Conservation (phyloP, 345 rosid genomes). For the Noccaea caerulescens region DNA sequence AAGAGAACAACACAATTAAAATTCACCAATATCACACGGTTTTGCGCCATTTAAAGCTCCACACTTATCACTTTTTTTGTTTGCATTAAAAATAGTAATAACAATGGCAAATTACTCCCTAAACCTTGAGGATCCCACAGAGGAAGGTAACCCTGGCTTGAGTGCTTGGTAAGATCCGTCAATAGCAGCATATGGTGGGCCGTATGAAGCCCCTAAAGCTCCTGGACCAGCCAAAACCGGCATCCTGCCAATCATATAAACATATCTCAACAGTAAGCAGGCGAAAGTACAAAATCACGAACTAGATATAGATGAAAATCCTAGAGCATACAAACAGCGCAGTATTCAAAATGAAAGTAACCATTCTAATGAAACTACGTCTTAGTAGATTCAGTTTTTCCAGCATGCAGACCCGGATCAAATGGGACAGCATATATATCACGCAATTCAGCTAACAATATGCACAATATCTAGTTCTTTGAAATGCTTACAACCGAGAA, state of each 20-base stretch:
- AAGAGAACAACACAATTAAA: background rate
- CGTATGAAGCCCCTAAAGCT: slow-evolving; percentile 74
- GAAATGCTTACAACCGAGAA: slow-evolving; percentile 14
- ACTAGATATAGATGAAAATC: slow-evolving; percentile 18
- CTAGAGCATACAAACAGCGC: slow-evolving; percentile 2
- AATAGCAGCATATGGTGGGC: slow-evolving; percentile 75
- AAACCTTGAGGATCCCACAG: slow-evolving; percentile 72
- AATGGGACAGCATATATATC: slow-evolving; percentile 15
- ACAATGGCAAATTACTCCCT: slow-evolving; percentile 26
- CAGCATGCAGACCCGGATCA: slow-evolving; percentile 1
- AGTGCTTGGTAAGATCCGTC: slow-evolving; percentile 59
- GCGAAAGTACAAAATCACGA: slow-evolving; percentile 9
- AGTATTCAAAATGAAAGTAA: slow-evolving; percentile 13
- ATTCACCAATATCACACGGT: background rate
- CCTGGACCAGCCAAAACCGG: slow-evolving; percentile 91
- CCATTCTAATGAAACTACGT: slow-evolving; percentile 17
- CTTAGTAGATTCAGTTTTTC: background rate
- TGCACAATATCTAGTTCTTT: slow-evolving; percentile 5
- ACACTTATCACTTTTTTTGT: background rate
- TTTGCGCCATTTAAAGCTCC: background rate
- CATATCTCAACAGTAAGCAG: slow-evolving; percentile 18
- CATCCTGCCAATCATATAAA: slow-evolving; percentile 62
- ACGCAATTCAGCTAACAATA: slow-evolving; percentile 3
- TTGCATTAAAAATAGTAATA: background rate
- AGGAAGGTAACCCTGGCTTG: slow-evolving; percentile 60